Conservation (phyloP, 1,139 yeast genomes). For the Sugiyamaella novakii region DNA sequence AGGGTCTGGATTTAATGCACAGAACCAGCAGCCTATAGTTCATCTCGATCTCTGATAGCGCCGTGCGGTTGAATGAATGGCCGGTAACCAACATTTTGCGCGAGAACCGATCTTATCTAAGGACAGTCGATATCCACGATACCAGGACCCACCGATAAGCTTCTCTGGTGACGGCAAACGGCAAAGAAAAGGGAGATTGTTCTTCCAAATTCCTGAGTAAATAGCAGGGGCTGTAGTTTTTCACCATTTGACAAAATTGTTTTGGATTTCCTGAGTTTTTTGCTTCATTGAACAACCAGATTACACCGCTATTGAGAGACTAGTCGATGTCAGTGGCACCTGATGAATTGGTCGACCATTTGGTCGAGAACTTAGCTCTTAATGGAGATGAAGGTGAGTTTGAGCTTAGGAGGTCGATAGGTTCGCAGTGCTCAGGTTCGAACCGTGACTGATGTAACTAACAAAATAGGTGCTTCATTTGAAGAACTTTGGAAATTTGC, state of each 20-base stretch:
- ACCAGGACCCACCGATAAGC: too few species aligned
- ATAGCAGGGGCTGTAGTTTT: too few species aligned
- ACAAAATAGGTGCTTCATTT: conserved; percentile 35
- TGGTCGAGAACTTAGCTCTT: conserved; percentile 39
- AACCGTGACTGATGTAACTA: conserved; percentile 13
- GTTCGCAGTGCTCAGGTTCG: neutral
- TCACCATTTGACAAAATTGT: neutral
- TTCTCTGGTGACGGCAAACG: too few species aligned
- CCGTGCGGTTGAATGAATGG: too few species aligned
- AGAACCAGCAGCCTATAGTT: too few species aligned
- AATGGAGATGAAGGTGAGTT: conserved; percentile 41
- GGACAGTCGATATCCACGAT: too few species aligned
- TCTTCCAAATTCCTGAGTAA: too few species aligned
- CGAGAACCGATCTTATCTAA: too few species aligned
- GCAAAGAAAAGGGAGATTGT: too few species aligned
- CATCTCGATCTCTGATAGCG: too few species aligned
- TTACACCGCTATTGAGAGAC: neutral
- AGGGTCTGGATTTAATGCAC: too few species aligned
- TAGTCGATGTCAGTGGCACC: conserved; percentile 32
- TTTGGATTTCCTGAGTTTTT: neutral
- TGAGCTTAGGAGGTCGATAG: neutral
- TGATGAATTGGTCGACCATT: conserved; percentile 37
- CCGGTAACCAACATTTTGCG: too few species aligned
- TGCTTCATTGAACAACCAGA: neutral
- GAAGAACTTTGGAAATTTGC: conserved; percentile 38